phyloP scores from a whole-genome alignment of 2,329 filamentous ascomycete species.

The Paecilomyces variotii region DNA sequence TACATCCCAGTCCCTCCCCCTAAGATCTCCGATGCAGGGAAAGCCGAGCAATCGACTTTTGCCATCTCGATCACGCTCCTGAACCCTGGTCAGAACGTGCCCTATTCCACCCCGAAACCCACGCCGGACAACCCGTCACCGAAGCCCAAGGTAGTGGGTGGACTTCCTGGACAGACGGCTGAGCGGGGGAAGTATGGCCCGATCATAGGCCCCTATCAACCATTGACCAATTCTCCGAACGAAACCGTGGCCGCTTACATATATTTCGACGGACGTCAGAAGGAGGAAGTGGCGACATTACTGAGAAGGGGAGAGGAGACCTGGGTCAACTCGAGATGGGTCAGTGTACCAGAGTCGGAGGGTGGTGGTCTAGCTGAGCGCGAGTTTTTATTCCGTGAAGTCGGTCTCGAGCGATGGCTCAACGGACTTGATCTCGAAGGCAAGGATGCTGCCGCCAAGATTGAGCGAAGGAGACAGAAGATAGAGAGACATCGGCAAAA shows the following conservation, averaged over 20 bases:
- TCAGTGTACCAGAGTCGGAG: slow-evolving; percentile 83
- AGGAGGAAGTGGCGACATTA: slow-evolving; percentile 94
- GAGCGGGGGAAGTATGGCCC: slow-evolving; percentile 48
- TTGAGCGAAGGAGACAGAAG: slow-evolving; percentile 54
- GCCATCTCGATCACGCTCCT: slow-evolving; percentile 96
- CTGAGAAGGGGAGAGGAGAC: slow-evolving; percentile 91
- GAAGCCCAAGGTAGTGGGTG: slow-evolving; percentile 71
- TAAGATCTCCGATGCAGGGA: slow-evolving; percentile 63
- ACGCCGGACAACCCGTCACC: slow-evolving; percentile 70
- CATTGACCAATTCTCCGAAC: slow-evolving; percentile 85
- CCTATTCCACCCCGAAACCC: slow-evolving; percentile 82
- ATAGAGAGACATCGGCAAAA: slow-evolving; percentile 82
- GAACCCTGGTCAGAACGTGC: slow-evolving; percentile 78
- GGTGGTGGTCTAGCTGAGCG: slow-evolving; percentile 91
- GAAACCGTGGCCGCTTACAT: slow-evolving; percentile 98
- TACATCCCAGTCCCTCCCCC: slow-evolving; percentile 95
- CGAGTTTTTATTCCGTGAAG: slow-evolving; percentile 94
- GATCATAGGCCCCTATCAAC: slow-evolving; percentile 74
- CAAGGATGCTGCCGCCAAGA: slow-evolving; percentile 78
- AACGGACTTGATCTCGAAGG: slow-evolving; percentile 94
- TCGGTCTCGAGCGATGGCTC: slow-evolving; percentile 90
- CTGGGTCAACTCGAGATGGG: slow-evolving; percentile 98
- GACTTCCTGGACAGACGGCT: slow-evolving; percentile 48
- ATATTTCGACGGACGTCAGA: slow-evolving; percentile 90
- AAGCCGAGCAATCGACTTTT: slow-evolving; percentile 89